These are phyloP conservation scores for Amoeboaphelidium protococcarum DNA, from an alignment of 371 early-diverging fungal genomes.

Conservation along the genomic window DNA sequence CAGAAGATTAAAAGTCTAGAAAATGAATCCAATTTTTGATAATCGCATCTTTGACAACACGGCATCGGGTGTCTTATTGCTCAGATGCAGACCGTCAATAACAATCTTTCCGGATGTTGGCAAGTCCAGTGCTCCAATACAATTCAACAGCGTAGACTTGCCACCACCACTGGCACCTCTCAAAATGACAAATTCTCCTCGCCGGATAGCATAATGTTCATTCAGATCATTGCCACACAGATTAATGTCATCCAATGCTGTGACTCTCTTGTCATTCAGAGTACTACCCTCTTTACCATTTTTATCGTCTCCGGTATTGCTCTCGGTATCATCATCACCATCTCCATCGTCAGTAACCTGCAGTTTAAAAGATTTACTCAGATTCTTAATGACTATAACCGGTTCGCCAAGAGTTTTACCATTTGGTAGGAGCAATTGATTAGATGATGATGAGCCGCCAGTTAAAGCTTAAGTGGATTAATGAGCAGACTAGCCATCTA, in stretches of 20 bases:
- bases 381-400: neutral
- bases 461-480: no score
- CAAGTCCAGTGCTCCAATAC: slow-evolving; percentile 7
- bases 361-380: neutral
- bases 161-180: slow-evolving; percentile 9
- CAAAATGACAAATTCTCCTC: slow-evolving; percentile 12
- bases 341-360: neutral
- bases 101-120: slow-evolving; percentile 6
- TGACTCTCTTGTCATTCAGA: slow-evolving; percentile 5
- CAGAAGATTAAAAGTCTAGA: slow-evolving; percentile 11
- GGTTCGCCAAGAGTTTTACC: neutral
- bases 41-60: slow-evolving; percentile 9
- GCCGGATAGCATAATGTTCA: slow-evolving; percentile 7
- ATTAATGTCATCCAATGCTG: slow-evolving; percentile 9
- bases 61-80: slow-evolving; percentile 3
- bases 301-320: no score
- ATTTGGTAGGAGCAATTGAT: no score
- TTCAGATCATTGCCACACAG: slow-evolving; percentile 6
- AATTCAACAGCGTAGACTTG: slow-evolving; percentile 6
- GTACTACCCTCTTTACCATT: slow-evolving; percentile 5
- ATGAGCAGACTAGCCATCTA: no score
- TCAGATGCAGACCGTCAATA: slow-evolving; percentile 8
- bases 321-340: no score
- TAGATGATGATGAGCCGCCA: neutral
- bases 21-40: slow-evolving; percentile 11